These are phyloP conservation scores for Stellera chamaejasme DNA, from an alignment of 345 rosid genomes.

Conservation along the genomic window DNA sequence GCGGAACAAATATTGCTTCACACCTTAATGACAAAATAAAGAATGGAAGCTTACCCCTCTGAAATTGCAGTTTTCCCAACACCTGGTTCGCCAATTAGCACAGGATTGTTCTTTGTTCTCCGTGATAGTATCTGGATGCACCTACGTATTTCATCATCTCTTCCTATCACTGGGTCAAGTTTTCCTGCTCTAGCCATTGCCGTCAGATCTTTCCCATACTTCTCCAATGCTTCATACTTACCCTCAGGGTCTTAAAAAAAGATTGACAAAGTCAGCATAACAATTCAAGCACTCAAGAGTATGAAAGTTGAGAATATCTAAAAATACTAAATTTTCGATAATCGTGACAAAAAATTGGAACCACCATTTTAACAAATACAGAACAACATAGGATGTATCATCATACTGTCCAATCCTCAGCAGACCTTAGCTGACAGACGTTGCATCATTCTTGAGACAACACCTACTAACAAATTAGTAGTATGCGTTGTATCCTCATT, in stretches of 20 bases:
- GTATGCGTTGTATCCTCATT: too few species aligned
- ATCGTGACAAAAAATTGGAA: too few species aligned
- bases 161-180: slow-evolving; percentile 96
- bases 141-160: slow-evolving; percentile 98
- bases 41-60: slow-evolving; percentile 61
- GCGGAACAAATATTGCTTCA: neutral
- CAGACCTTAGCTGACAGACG: too few species aligned
- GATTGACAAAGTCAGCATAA: slow-evolving; percentile 9
- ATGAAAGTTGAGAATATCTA: too few species aligned
- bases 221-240: slow-evolving; percentile 91
- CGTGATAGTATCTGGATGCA: slow-evolving; percentile 97
- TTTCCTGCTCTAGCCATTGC: slow-evolving; percentile 97
- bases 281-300: too few species aligned
- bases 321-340: too few species aligned
- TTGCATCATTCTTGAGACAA: too few species aligned
- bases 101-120: slow-evolving; percentile 98
- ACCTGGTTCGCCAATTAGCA: slow-evolving; percentile 97
- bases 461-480: too few species aligned
- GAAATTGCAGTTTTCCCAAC: slow-evolving; percentile 99
- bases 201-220: slow-evolving; percentile 95
- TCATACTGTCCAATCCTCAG: too few species aligned
- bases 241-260: slow-evolving; percentile 84
- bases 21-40: too few species aligned
- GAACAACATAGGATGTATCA: too few species aligned
- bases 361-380: too few species aligned